Conservation (phyloP, 306 rosid species). For the Fragaria ananassa region DNA sequence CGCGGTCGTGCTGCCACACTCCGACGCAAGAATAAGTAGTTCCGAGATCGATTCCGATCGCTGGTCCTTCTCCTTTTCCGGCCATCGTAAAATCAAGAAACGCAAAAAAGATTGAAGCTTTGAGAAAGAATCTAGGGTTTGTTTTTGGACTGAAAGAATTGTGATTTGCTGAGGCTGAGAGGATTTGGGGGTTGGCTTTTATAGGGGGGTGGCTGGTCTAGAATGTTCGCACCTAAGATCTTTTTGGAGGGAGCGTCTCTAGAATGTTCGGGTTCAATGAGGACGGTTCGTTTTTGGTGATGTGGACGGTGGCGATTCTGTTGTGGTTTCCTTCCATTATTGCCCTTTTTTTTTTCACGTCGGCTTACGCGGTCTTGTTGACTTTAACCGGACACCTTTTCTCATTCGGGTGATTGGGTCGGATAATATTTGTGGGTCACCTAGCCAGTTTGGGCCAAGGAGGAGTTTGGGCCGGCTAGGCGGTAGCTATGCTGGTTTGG, state of each 20-base stretch:
- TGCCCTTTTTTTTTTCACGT: not conserved
- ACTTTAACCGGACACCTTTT: not conserved
- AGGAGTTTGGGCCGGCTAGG: too few relatives aligned
- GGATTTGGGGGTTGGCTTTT: not conserved
- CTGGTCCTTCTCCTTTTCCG: conserved; percentile 76
- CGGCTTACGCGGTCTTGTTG: not conserved
- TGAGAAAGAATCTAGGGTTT: not conserved
- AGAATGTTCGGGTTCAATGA: not conserved
- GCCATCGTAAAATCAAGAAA: conserved; percentile 34
- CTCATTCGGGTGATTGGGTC: not conserved
- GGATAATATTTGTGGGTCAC: too few relatives aligned
- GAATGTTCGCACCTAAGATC: conserved; percentile 2
- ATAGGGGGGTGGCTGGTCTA: not conserved
- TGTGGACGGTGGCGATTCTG: not conserved
- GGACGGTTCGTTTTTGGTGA: not conserved
- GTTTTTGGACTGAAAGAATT: not conserved
- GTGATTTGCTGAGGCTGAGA: not conserved
- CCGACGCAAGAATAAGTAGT: conserved; percentile 78
- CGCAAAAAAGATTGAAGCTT: not conserved
- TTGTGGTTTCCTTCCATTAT: not conserved
- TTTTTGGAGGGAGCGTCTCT: not conserved
- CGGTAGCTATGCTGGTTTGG: too few relatives aligned
- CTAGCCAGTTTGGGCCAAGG: too few relatives aligned
- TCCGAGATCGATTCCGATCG: conserved; percentile 85
- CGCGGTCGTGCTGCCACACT: conserved; percentile 88